Evolutionary conservation across 345 rosid species (phyloP), one percentile per base, ranked within the genome.

Genomic region (Dipteronia sinensis): DNA sequence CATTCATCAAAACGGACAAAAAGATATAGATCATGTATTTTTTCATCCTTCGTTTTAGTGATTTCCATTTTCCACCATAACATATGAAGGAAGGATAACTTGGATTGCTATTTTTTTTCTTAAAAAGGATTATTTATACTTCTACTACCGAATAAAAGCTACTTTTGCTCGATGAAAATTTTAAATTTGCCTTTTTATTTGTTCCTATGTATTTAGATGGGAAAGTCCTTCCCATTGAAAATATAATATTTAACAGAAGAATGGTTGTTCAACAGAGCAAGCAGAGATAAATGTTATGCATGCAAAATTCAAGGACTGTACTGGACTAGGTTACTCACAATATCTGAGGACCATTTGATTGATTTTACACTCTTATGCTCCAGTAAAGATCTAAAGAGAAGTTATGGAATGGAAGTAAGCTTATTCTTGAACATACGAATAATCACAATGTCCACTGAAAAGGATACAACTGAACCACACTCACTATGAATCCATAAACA

Each of bases 381-480:
- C 3, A 85, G 22, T 31, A 86, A 75, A 3, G 92, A 88, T 86
- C 94, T 85, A 66, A 65, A 29, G 7, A 58, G 34, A 75, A 61
- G 47, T 84, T 73, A 84, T 49, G 79, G 85, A 81, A 78, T 65
- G 75, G 65, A 68, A 65, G 55, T 51, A 16, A 75, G 71, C 25
- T 2, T 10, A 31, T 16, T 17, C 25, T 7, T 40, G 9, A 44
- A 72, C 23, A 65, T 6, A 15, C 27, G 20, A 64, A 61, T 5
- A 44, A 11, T 20, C 17, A 42, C 42, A 4, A 20, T 25, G 11
- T 15, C 59, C 11, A 42, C 1, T 23, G 11, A n/a, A 71, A 73
- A 82, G 87, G 86, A 84, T 89, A 91, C 93, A 85, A 68, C 65
- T 88, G 79, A 67, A 84, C 70, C 40, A 75, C 73, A n/a, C 89